These are phyloP conservation scores for Sphenostylis stenocarpa DNA, from an alignment of 306 rosid species.

Conservation along the genomic window DNA sequence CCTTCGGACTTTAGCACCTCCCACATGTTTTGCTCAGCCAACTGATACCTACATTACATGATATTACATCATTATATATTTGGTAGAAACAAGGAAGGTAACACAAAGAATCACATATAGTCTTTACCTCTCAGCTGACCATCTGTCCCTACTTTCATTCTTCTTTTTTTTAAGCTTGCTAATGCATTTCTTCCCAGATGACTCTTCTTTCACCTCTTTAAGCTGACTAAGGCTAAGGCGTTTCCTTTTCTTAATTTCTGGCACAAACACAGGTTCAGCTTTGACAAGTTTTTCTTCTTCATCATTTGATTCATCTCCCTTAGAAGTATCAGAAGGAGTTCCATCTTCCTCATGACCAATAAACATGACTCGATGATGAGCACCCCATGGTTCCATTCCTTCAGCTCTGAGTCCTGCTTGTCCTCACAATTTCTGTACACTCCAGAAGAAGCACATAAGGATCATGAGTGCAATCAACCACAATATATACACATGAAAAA, in stretches of 20 bases:
- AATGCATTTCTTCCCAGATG: slow-evolving; percentile 29
- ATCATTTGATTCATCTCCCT: slow-evolving; percentile 43
- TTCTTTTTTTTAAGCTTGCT: slow-evolving; percentile 42
- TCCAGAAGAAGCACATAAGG: slow-evolving; percentile 12
- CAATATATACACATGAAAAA: background rate
- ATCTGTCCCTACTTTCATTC: slow-evolving; percentile 51
- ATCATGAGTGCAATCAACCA: slow-evolving; percentile 5
- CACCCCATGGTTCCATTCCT: slow-evolving; percentile 52
- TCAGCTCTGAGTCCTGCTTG: background rate
- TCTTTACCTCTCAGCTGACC: slow-evolving; percentile 68
- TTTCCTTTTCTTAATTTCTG: slow-evolving; percentile 46
- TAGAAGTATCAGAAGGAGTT: slow-evolving; percentile 34
- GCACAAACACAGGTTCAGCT: slow-evolving; percentile 39
- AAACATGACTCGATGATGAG: slow-evolving; percentile 31
- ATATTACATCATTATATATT: background rate
- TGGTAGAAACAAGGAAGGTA: background rate
- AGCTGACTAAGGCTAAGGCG: slow-evolving; percentile 52
- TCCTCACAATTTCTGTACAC: slow-evolving; percentile 28
- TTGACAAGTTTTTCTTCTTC: slow-evolving; percentile 42
- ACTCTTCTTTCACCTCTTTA: slow-evolving; percentile 49
- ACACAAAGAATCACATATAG: background rate
- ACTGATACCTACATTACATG: slow-evolving; percentile 53
- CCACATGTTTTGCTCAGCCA: slow-evolving; percentile 70
- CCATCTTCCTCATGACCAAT: slow-evolving; percentile 31
- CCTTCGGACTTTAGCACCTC: slow-evolving; percentile 66